Percentiles rank a stretch among this genome's conserved stretches.
Conservation (phyloP, 169 alveolate genomes). For the Eimeria mitis region DNA sequence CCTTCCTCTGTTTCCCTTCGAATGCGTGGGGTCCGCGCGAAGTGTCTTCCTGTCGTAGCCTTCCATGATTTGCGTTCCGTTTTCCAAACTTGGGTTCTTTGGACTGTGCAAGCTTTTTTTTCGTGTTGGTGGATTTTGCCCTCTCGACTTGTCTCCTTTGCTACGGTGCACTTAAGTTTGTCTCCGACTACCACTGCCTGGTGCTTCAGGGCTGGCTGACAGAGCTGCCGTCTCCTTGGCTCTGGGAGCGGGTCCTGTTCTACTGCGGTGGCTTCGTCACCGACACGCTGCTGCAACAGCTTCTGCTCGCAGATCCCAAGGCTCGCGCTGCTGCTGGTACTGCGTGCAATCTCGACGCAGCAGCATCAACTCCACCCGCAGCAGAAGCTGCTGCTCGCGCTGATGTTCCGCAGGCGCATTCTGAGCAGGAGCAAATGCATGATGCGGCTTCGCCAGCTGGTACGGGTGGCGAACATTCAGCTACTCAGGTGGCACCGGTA, state of each 20-base stretch:
- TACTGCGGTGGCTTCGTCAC: constrained; percentile 57
- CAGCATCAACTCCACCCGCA: constrained; percentile 1
- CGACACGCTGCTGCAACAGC: constrained; percentile 45
- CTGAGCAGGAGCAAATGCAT: not conserved
- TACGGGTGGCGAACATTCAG: not conserved
- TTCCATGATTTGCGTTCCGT: not conserved
- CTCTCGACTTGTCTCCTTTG: not conserved
- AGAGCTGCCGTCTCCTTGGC: constrained; percentile 81
- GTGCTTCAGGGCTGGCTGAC: constrained; percentile 72
- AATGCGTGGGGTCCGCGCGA: not conserved
- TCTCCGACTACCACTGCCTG: constrained; percentile 1
- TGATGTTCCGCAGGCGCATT: not conserved
- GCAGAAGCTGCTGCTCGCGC: not conserved
- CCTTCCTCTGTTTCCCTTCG: not conserved
- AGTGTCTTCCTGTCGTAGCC: constrained; percentile 3
- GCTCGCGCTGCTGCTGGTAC: constrained; percentile 73
- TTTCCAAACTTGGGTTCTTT: not conserved
- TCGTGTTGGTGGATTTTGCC: not conserved
- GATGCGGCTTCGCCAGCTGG: constrained; percentile 21
- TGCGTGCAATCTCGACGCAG: constrained; percentile 25
- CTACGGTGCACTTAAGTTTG: not conserved
- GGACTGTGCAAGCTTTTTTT: not conserved
- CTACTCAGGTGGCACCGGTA: not conserved
- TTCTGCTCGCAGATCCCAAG: constrained; percentile 50
- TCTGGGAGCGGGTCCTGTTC: constrained; percentile 76